Conservation (phyloP, 176 grass and related monocot genomes). For the Musa acuminata region DNA sequence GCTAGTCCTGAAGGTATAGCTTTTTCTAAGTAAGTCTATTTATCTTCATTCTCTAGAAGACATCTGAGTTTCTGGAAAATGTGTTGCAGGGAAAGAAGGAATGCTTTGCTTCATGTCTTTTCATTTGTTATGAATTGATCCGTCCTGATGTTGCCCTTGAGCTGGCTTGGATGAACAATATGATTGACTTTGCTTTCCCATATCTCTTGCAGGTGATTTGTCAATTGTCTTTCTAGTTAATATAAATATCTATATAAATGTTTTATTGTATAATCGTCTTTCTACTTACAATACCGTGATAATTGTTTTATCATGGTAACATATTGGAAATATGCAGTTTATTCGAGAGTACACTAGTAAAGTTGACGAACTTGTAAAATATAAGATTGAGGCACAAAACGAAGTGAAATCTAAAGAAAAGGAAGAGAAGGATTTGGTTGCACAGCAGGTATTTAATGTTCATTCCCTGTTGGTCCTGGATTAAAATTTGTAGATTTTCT, state of each 20-base stretch:
- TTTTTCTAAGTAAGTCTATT: background rate
- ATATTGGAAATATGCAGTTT: conserved; percentile 30
- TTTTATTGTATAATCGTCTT: too few relatives aligned
- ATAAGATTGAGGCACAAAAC: conserved; percentile 68
- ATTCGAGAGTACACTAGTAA: conserved; percentile 88
- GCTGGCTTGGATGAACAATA: conserved; percentile 94
- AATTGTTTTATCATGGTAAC: background rate
- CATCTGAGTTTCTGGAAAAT: conserved; percentile 9
- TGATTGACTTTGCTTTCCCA: conserved; percentile 93
- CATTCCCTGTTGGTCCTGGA: background rate
- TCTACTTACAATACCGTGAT: too few relatives aligned
- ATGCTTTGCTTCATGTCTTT: conserved; percentile 93
- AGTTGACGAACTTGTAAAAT: conserved; percentile 84
- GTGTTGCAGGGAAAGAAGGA: conserved; percentile 92
- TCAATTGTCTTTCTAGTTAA: background rate
- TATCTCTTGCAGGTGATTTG: conserved; percentile 77
- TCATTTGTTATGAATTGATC: conserved; percentile 91
- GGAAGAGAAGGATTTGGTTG: conserved; percentile 79
- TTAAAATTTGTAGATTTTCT: background rate
- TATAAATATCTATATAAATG: background rate
- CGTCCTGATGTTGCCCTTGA: conserved; percentile 86
- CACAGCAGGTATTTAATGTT: conserved; percentile 58
- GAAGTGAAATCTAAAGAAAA: conserved; percentile 81
- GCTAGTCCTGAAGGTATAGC: background rate
- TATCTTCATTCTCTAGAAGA: background rate